These are phyloP conservation scores for Arabidopsis lyrata DNA, from an alignment of 441 rosid species.

Conservation along the genomic window DNA sequence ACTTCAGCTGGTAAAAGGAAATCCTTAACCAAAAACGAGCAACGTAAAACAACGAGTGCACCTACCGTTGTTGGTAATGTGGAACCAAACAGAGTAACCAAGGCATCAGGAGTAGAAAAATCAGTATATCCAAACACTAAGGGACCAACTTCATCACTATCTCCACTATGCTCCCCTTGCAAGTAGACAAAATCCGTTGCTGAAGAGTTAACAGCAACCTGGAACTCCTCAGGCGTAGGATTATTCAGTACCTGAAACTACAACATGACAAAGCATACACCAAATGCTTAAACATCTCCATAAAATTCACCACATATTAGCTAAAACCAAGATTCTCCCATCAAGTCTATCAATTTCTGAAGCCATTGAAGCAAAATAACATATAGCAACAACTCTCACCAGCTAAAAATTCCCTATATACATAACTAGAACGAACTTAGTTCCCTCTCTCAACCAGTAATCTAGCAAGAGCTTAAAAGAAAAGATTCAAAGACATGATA, in stretches of 20 bases:
- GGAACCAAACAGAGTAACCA: conserved; percentile 75
- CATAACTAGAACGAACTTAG: conserved; percentile 29
- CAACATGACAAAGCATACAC: conserved; percentile 40
- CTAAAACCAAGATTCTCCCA: conserved; percentile 15
- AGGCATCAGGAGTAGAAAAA: conserved; percentile 69
- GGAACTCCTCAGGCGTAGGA: conserved; percentile 79
- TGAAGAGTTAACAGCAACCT: conserved; percentile 58
- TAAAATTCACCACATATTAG: not conserved
- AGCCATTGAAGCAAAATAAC: conserved; percentile 18
- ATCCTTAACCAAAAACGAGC: conserved; percentile 8
- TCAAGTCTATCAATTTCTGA: conserved; percentile 16
- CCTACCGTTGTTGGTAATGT: conserved; percentile 86
- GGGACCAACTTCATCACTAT: conserved; percentile 75
- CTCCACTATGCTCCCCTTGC: conserved; percentile 76
- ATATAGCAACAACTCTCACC: no score
- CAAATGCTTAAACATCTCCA: conserved; percentile 2
- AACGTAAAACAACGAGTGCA: conserved; percentile 38
- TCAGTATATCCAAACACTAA: conserved; percentile 69
- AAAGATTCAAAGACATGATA: no score
- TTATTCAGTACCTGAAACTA: conserved; percentile 83
- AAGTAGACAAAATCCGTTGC: conserved; percentile 82
- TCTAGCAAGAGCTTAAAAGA: no score
- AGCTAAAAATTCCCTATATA: not conserved
- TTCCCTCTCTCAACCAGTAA: not conserved
- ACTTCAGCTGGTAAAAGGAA: conserved; percentile 22